These are phyloP conservation scores for Macaranga tanarius DNA, from an alignment of 441 rosid genomes.

Conservation along the genomic window DNA sequence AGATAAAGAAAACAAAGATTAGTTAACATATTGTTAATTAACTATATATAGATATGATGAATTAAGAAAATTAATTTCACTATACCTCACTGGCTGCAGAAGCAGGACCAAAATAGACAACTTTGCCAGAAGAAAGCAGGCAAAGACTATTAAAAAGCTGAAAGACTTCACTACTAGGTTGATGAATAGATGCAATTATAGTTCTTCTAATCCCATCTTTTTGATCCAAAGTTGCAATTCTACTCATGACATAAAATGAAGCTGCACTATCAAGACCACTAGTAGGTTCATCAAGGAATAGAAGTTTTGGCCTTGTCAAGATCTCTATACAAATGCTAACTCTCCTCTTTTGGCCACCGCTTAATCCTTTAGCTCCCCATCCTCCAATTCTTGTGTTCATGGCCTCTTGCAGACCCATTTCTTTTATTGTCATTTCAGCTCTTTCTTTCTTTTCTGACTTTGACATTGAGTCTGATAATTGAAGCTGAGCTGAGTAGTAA, in stretches of 20 bases:
- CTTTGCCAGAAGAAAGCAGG: conserved; percentile 41
- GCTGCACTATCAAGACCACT: conserved; percentile 66
- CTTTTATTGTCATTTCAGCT: conserved; percentile 45
- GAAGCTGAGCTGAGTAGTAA: conserved; percentile 53
- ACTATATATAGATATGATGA: not conserved
- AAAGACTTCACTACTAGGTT: conserved; percentile 54
- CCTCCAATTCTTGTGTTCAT: conserved; percentile 52
- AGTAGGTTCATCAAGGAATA: conserved; percentile 60
- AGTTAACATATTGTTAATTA: not conserved
- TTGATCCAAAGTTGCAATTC: conserved; percentile 34
- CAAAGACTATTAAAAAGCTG: conserved; percentile 45
- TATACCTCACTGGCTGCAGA: conserved; percentile 43
- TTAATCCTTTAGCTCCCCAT: conserved; percentile 43
- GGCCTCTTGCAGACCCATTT: conserved; percentile 52
- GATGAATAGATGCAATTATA: conserved; percentile 50
- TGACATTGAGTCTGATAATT: conserved; percentile 44
- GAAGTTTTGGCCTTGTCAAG: conserved; percentile 40
- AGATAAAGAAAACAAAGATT: not conserved
- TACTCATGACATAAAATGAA: conserved; percentile 45
- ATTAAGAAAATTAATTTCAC: no score
- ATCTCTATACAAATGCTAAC: conserved; percentile 58
- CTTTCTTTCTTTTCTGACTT: conserved; percentile 41
- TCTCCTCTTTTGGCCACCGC: conserved; percentile 56
- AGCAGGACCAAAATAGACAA: conserved; percentile 42
- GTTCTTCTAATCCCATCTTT: conserved; percentile 35